A percentile compares a stretch with the other conserved stretches of the same genome.
These are phyloP conservation scores for Leishmania amazonensis DNA, from an alignment of 208 protist genomes.

Conservation along the genomic window DNA sequence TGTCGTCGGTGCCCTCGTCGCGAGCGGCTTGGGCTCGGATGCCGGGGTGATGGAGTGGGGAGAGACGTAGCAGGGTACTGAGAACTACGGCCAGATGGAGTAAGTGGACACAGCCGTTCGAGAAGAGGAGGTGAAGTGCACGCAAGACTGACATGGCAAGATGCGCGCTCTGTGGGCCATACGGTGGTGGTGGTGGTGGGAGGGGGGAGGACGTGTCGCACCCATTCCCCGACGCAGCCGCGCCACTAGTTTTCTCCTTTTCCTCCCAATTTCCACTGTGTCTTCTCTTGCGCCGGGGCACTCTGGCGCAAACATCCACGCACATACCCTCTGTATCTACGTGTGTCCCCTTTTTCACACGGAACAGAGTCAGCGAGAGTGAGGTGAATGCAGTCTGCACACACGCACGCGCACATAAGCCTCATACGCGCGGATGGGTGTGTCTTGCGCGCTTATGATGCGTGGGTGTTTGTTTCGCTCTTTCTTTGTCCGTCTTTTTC, in stretches of 20 bases:
- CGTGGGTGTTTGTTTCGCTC: background rate
- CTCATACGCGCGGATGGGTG: background rate
- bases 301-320: background rate
- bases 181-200: background rate
- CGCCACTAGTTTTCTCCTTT: background rate
- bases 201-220: background rate
- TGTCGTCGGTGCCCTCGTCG: conserved; percentile 22
- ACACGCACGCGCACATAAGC: background rate
- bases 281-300: background rate
- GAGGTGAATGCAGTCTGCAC: background rate
- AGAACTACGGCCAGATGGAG: conserved; percentile 8
- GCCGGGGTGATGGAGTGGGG: conserved; percentile 29
- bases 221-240: background rate
- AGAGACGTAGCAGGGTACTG: conserved; percentile 1
- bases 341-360: background rate
- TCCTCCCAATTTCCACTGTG: background rate
- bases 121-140: background rate
- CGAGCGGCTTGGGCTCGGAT: conserved; percentile 31
- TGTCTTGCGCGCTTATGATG: background rate
- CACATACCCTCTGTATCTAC: background rate
- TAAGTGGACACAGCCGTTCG: background rate
- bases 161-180: background rate
- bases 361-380: background rate
- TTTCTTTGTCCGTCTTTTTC: conserved; percentile 3
- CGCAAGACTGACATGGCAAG: conserved; percentile 3